Percentiles rank a stretch among this genome's conserved stretches.
phyloP scores from a whole-genome alignment of 768 basidiomycete genomes.

The Tephrocybe sp. region DNA sequence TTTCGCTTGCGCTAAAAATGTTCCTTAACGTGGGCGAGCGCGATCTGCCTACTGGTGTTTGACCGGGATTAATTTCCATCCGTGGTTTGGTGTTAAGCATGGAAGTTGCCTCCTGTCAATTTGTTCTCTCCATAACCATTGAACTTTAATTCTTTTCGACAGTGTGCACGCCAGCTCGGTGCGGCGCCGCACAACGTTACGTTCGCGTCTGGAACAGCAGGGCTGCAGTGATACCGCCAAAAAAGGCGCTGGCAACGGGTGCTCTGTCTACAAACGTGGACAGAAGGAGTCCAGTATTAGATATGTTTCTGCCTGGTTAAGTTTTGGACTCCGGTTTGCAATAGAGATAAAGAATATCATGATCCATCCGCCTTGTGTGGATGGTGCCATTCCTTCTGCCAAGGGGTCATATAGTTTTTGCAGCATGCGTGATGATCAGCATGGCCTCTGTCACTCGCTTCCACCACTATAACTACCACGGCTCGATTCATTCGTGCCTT shows the following conservation, averaged over 20 bases:
- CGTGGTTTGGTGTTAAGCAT: constrained; percentile 83
- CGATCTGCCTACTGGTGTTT: constrained; percentile 43
- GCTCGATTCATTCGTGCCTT: constrained; percentile 5
- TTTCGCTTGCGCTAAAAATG: constrained; percentile 74
- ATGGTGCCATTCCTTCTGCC: too few relatives aligned
- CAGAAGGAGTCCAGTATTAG: constrained; percentile 38
- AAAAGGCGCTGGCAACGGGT: constrained; percentile 66
- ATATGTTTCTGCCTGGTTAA: constrained; percentile 32
- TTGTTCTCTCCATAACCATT: not conserved
- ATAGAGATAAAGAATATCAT: not conserved
- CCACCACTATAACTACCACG: constrained; percentile 13
- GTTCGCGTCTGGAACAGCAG: constrained; percentile 57
- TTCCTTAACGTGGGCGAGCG: constrained; percentile 73
- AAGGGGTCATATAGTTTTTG: not conserved
- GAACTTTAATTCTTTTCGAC: constrained; percentile 20
- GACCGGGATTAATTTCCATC: constrained; percentile 58
- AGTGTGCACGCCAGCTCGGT: constrained; percentile 58
- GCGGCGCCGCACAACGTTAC: constrained; percentile 30
- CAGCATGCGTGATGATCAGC: constrained; percentile 4
- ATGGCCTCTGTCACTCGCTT: constrained; percentile 2
- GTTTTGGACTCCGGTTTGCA: not conserved
- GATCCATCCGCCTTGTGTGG: not conserved
- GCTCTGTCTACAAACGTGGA: constrained; percentile 58
- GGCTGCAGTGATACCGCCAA: constrained; percentile 43
- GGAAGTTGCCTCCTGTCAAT: constrained; percentile 44